Percentiles rank a stretch among this genome's conserved stretches.
Evolutionary conservation across 2,329 filamentous ascomycete genomes (phyloP).

Genomic region (Pseudogymnoascus sp.): DNA sequence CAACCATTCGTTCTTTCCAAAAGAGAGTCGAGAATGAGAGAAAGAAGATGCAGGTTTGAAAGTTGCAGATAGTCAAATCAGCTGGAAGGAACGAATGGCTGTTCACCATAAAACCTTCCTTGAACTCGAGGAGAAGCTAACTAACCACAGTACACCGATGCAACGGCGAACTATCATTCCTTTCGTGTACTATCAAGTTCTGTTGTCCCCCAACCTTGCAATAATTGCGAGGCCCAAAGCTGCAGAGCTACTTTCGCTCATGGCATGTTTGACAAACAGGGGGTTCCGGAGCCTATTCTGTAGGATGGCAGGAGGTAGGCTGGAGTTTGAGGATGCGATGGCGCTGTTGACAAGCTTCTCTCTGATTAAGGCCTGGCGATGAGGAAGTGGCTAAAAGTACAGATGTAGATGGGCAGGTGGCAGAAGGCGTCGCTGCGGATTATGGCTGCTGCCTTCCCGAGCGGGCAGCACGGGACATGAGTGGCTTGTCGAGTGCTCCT

Average conservation of each 20-base stretch:
- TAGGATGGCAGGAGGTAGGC: conserved; percentile 5
- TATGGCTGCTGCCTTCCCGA: conserved; percentile 17
- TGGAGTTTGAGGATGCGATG: conserved; percentile 30
- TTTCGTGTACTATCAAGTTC: too few relatives aligned
- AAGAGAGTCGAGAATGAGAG: too few relatives aligned
- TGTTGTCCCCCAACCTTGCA: too few relatives aligned
- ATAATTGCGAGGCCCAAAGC: conserved; percentile 13
- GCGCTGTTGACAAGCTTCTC: conserved; percentile 30
- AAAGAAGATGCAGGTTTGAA: too few relatives aligned
- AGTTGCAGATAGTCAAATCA: too few relatives aligned
- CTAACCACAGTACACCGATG: too few relatives aligned
- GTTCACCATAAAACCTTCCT: too few relatives aligned
- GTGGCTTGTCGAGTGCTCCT: too few relatives aligned
- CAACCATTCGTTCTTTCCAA: too few relatives aligned
- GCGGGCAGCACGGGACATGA: conserved; percentile 23
- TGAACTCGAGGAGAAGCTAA: too few relatives aligned
- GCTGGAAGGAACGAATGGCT: too few relatives aligned
- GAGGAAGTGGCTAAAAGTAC: conserved; percentile 18
- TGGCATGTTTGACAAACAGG: conserved; percentile 20
- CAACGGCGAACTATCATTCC: too few relatives aligned
- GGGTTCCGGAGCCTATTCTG: conserved; percentile 17
- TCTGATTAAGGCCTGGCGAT: conserved; percentile 24
- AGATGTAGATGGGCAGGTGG: conserved; percentile 13
- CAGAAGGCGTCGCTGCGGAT: conserved; percentile 15
- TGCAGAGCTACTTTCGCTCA: conserved; percentile 18